Conservation (phyloP, 768 basidiomycete genomes). For the Rubroboletus pulcherrimus region DNA sequence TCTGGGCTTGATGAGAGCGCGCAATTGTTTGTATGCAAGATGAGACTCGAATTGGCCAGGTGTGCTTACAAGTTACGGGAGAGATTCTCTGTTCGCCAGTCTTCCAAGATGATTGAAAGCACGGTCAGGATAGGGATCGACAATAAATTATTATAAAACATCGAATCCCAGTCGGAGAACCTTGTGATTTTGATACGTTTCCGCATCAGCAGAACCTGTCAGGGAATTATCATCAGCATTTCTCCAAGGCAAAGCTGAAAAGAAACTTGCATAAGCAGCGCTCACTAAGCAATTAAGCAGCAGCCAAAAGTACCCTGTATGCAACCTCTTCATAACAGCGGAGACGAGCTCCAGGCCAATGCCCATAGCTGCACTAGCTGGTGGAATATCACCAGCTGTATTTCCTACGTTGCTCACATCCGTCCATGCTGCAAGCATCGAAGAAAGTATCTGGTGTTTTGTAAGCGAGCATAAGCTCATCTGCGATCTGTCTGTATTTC, state of each 20-base stretch:
- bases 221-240: not conserved
- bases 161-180: conserved; percentile 97
- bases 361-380: conserved; percentile 26
- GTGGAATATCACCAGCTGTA: conserved; percentile 24
- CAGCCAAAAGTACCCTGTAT: conserved; percentile 97
- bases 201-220: conserved; percentile 89
- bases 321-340: conserved; percentile 48
- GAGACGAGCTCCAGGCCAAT: conserved; percentile 36
- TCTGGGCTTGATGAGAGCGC: conserved; percentile 56
- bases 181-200: conserved; percentile 93
- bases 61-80: conserved; percentile 81
- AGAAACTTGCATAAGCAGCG: conserved; percentile 75
- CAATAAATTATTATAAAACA: conserved; percentile 97
- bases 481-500: not conserved
- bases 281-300: conserved; percentile 84
- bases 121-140: conserved; percentile 87
- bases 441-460: conserved; percentile 72
- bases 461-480: not conserved
- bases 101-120: conserved; percentile 81
- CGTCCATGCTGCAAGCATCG: conserved; percentile 94
- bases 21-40: not conserved
- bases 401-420: conserved; percentile 54
- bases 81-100: conserved; percentile 83
- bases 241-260: not conserved
- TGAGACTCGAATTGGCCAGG: not conserved